These are phyloP conservation scores for Nicotiana undulata DNA, from an alignment of 257 asterid genomes.

Conservation along the genomic window DNA sequence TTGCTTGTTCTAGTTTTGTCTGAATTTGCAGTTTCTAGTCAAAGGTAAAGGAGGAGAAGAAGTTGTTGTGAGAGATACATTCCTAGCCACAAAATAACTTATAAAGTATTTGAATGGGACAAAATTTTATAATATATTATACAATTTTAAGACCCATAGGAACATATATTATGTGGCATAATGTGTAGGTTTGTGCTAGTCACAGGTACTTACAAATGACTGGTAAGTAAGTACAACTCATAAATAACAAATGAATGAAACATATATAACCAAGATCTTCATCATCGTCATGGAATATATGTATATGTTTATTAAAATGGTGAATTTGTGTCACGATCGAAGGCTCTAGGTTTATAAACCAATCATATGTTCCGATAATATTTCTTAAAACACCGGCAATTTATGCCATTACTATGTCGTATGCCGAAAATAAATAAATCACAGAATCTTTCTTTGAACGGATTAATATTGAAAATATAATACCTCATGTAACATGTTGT, in stretches of 20 bases:
- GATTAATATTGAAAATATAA: too few relatives aligned
- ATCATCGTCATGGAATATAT: background rate
- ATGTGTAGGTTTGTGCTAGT: background rate
- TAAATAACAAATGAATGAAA: background rate
- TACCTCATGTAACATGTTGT: too few relatives aligned
- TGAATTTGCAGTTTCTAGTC: background rate
- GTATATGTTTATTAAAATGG: background rate
- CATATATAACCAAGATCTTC: conserved; percentile 1
- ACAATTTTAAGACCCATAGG: background rate
- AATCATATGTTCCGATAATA: background rate
- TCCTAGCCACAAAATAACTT: background rate
- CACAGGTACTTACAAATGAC: background rate
- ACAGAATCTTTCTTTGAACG: too few relatives aligned
- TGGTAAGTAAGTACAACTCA: background rate
- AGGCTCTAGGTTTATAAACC: background rate
- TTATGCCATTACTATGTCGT: background rate
- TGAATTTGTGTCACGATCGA: background rate
- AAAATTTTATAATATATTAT: background rate
- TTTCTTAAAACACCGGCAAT: background rate
- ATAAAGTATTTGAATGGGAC: background rate
- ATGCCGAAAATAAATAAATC: background rate
- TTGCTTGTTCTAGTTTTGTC: background rate
- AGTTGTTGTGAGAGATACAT: background rate
- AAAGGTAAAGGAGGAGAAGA: background rate
- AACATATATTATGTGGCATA: background rate